Conservation (phyloP, 176 grass and related monocot genomes). For the Phyllostachys edulis region DNA sequence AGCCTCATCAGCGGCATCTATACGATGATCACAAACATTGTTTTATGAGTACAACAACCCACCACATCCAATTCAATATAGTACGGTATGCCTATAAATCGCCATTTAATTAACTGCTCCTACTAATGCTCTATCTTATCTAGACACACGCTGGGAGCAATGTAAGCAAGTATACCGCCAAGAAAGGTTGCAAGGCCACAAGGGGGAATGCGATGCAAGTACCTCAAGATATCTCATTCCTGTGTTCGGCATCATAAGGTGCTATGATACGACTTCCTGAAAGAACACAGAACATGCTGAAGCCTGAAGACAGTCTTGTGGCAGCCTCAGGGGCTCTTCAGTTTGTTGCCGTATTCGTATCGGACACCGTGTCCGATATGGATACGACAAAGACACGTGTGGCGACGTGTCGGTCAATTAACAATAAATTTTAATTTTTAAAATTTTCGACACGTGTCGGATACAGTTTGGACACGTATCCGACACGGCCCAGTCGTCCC, state of each 20-base stretch:
- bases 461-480: too few species aligned
- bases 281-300: conserved; percentile 3
- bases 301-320: not conserved
- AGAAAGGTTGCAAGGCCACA: not conserved
- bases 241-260: not conserved
- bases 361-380: too few species aligned
- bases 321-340: too few species aligned
- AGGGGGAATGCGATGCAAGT: not conserved
- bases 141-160: not conserved
- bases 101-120: not conserved
- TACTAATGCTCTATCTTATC: not conserved
- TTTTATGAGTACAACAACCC: conserved; percentile 33
- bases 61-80: conserved; percentile 9
- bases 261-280: not conserved
- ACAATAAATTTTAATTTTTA: too few species aligned
- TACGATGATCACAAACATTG: conserved; percentile 12
- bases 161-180: conserved; percentile 33
- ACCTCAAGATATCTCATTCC: not conserved
- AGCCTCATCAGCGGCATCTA: conserved; percentile 31
- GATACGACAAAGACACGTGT: too few species aligned
- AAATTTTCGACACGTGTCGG: too few species aligned
- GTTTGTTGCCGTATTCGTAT: too few species aligned
- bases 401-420: too few species aligned
- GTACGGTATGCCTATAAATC: conserved; percentile 34
- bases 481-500: too few species aligned